Evolutionary conservation across 2,329 filamentous ascomycete genomes (phyloP).

Genomic region (Beauveria australis): DNA sequence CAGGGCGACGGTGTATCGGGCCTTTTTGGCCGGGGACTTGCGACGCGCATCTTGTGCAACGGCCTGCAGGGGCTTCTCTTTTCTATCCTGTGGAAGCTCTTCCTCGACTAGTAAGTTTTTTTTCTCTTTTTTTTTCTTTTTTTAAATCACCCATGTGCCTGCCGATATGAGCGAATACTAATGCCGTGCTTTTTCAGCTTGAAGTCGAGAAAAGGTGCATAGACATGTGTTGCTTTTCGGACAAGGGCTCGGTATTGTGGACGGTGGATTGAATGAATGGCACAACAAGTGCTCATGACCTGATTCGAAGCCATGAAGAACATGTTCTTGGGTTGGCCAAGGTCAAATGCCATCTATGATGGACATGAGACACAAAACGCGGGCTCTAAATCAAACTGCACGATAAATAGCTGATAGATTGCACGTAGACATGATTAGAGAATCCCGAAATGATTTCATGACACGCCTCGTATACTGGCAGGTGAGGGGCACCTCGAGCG

Average conservation of each 20-base stretch:
- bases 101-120: slow-evolving; percentile 36
- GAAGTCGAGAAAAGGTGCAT: not conserved
- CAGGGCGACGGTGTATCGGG: slow-evolving; percentile 33
- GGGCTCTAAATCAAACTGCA: not conserved
- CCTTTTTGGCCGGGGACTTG: slow-evolving; percentile 36
- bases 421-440: too few relatives aligned
- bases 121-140: slow-evolving; percentile 13
- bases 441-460: too few relatives aligned
- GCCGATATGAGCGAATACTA: not conserved
- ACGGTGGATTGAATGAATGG: not conserved
- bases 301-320: not conserved
- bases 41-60: slow-evolving; percentile 40
- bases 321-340: not conserved
- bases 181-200: not conserved
- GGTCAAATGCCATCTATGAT: too few relatives aligned
- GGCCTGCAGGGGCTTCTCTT: slow-evolving; percentile 39
- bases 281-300: not conserved
- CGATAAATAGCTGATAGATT: too few relatives aligned
- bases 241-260: too few relatives aligned
- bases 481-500: not conserved
- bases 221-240: not conserved
- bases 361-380: too few relatives aligned
- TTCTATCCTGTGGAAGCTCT: slow-evolving; percentile 41
- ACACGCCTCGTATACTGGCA: not conserved
- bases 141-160: not conserved